Conservation (phyloP, 805 yeast species). For the Starmerella floris region DNA sequence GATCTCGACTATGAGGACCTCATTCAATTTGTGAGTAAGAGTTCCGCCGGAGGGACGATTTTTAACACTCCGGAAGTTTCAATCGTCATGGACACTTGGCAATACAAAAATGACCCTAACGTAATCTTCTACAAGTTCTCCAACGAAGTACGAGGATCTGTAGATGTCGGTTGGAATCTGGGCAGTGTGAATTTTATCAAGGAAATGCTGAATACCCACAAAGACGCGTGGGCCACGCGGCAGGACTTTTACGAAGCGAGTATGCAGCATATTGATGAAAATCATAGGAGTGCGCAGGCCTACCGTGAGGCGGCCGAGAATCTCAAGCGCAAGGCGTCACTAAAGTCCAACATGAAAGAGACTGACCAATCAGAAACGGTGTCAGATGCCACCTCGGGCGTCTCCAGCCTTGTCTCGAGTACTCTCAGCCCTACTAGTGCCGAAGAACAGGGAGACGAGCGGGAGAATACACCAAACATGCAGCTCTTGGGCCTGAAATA, state of each 20-base stretch:
- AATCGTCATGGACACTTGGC: slow-evolving; percentile 65
- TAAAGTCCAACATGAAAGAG: neutral
- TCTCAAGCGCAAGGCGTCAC: slow-evolving; percentile 1
- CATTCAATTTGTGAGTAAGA: slow-evolving; percentile 36
- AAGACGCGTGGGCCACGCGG: slow-evolving; percentile 18
- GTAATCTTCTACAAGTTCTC: slow-evolving; percentile 55
- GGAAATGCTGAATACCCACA: slow-evolving; percentile 82
- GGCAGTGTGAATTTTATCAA: slow-evolving; percentile 82
- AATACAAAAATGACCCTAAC: slow-evolving; percentile 30
- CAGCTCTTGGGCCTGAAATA: slow-evolving; percentile 28
- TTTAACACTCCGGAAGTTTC: slow-evolving; percentile 64
- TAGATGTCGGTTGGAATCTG: slow-evolving; percentile 85
- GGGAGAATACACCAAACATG: neutral
- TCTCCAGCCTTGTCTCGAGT: neutral
- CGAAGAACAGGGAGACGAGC: neutral
- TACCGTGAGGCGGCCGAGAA: slow-evolving; percentile 11
- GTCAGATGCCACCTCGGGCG: neutral
- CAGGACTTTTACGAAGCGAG: slow-evolving; percentile 7
- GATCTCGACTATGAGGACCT: slow-evolving; percentile 42
- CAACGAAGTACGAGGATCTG: slow-evolving; percentile 75
- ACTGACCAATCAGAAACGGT: neutral
- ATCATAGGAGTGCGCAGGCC: slow-evolving; percentile 5
- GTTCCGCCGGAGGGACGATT: slow-evolving; percentile 67
- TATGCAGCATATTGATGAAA: slow-evolving; percentile 1
- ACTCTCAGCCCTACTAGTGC: neutral